Evolutionary conservation across 306 rosid species (phyloP).

Genomic region (Crotalaria pallida): DNA sequence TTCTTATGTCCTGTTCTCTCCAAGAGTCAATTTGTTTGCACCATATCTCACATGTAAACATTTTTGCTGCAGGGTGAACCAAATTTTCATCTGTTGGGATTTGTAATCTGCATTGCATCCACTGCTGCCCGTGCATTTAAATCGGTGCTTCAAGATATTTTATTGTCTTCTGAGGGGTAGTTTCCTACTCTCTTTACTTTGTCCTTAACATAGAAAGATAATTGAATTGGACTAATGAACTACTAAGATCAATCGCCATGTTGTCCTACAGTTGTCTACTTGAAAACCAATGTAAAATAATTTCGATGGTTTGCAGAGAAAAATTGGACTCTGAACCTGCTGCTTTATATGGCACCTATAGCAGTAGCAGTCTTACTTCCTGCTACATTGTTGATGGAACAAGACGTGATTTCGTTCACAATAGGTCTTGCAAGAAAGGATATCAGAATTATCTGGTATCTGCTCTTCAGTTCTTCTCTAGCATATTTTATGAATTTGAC

Average conservation of each 20-base stretch:
- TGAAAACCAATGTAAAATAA: not conserved
- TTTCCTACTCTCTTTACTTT: not conserved
- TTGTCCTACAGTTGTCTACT: not conserved
- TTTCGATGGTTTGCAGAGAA: conserved; percentile 22
- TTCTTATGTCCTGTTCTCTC: not conserved
- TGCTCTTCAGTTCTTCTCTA: conserved; percentile 39
- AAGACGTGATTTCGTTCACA: conserved; percentile 35
- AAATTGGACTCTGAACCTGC: conserved; percentile 42
- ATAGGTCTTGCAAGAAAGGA: conserved; percentile 34
- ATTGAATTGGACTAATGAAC: not conserved
- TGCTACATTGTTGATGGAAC: conserved; percentile 38
- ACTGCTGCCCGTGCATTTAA: conserved; percentile 46
- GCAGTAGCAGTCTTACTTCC: conserved; percentile 37
- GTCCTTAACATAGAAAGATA: not conserved
- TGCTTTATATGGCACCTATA: conserved; percentile 48
- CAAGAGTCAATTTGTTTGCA: not conserved
- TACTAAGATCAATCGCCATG: not conserved
- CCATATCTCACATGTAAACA: not conserved
- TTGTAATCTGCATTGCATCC: conserved; percentile 31
- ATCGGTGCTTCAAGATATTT: conserved; percentile 44
- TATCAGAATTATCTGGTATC: conserved; percentile 37
- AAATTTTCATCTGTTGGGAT: conserved; percentile 45
- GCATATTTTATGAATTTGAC: conserved; percentile 42
- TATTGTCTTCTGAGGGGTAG: conserved; percentile 44
- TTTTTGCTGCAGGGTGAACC: conserved; percentile 37